These are phyloP conservation scores for Pichia gijzeniarum DNA, from an alignment of 805 yeast genomes.

Conservation along the genomic window DNA sequence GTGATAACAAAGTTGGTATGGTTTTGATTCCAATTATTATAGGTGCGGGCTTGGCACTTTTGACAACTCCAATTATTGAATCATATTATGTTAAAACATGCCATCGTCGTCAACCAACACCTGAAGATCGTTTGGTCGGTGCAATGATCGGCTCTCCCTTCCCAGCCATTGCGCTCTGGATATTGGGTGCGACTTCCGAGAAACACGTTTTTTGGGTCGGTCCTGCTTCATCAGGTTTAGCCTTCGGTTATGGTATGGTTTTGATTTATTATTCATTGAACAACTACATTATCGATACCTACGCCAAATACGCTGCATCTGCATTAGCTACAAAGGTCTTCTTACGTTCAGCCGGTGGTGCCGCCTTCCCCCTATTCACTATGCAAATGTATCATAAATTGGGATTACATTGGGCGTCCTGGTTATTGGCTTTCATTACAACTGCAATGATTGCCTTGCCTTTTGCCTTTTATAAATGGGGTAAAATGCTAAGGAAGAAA, in stretches of 20 bases:
- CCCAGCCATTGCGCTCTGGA: conserved; percentile 74
- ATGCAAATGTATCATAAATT: conserved; percentile 70
- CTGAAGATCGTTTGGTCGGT: conserved; percentile 75
- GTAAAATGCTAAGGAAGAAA: conserved; percentile 54
- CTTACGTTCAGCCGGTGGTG: conserved; percentile 78
- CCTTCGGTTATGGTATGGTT: conserved; percentile 58
- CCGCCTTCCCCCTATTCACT: conserved; percentile 78
- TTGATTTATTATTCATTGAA: conserved; percentile 52
- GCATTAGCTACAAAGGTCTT: conserved; percentile 81
- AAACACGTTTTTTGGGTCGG: conserved; percentile 63
- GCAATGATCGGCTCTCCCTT: conserved; percentile 81
- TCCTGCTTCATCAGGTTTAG: conserved; percentile 53
- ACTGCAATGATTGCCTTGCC: conserved; percentile 73
- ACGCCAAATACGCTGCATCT: conserved; percentile 72
- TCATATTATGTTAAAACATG: conserved; percentile 46
- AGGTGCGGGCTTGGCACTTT: conserved; percentile 71
- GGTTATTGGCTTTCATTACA: conserved; percentile 70
- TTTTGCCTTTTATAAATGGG: conserved; percentile 62
- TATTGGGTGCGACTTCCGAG: conserved; percentile 72
- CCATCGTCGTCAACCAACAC: conserved; percentile 54
- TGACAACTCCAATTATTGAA: conserved; percentile 73
- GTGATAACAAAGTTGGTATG: conserved; percentile 74
- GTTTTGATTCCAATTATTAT: conserved; percentile 88
- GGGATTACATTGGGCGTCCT: conserved; percentile 77
- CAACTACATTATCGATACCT: conserved; percentile 86